Evolutionary conservation across 2,329 filamentous ascomycete genomes (phyloP).

Genomic region (Aspergillus neotritici): DNA sequence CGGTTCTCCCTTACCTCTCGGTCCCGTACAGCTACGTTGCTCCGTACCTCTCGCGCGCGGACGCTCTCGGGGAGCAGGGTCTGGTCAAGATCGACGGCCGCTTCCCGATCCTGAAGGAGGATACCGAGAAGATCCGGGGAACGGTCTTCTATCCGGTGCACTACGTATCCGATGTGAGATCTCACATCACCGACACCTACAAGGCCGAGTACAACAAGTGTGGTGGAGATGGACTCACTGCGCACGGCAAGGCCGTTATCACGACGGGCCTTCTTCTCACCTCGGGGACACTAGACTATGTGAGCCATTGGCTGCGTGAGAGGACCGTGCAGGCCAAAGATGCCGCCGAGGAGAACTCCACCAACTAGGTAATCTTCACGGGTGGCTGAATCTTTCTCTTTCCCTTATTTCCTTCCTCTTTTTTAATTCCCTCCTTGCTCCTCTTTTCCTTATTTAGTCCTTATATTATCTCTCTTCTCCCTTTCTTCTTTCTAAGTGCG

Average conservation of each 20-base stretch:
- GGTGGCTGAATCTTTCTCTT: neutral
- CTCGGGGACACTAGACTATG: conserved; percentile 58
- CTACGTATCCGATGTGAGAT: conserved; percentile 54
- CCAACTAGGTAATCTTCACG: conserved; percentile 18
- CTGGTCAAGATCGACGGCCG: conserved; percentile 62
- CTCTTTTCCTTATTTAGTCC: conserved; percentile 5
- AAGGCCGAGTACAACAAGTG: conserved; percentile 44
- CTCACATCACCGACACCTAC: conserved; percentile 41
- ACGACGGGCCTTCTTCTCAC: conserved; percentile 63
- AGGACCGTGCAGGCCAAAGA: conserved; percentile 61
- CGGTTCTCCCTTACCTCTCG: conserved; percentile 70
- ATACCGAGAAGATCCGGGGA: conserved; percentile 63
- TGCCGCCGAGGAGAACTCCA: conserved; percentile 46
- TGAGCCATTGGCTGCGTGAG: conserved; percentile 53
- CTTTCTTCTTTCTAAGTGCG: conserved; percentile 1
- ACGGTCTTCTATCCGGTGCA: conserved; percentile 60
- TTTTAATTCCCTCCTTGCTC: neutral
- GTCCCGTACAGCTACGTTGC: conserved; percentile 76
- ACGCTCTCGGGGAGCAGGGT: conserved; percentile 68
- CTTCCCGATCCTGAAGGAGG: conserved; percentile 70
- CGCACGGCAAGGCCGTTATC: conserved; percentile 63
- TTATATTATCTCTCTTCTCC: conserved; percentile 3
- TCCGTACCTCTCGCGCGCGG: conserved; percentile 78
- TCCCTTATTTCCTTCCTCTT: conserved; percentile 4
- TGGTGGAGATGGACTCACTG: conserved; percentile 55